These are phyloP conservation scores for Abrus precatorius DNA, from an alignment of 306 rosid species.

Conservation along the genomic window DNA sequence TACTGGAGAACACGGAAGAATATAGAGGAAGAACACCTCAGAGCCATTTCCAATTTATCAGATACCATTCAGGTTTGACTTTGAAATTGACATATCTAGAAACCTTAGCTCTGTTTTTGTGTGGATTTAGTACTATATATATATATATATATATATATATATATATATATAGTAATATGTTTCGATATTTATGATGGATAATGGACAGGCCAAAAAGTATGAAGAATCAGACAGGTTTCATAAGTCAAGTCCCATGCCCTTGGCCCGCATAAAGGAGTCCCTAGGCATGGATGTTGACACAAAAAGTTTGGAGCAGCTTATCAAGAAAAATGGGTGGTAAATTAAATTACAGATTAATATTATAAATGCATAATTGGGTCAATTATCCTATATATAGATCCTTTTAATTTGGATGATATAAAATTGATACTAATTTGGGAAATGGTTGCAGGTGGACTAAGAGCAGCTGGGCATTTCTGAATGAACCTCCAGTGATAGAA, in stretches of 20 bases:
- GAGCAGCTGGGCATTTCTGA: constrained; percentile 92
- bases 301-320: constrained; percentile 54
- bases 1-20: constrained; percentile 64
- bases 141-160: too few species aligned
- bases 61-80: constrained; percentile 50
- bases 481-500: constrained; percentile 74
- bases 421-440: not conserved
- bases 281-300: constrained; percentile 42
- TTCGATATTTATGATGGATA: not conserved
- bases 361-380: not conserved
- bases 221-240: constrained; percentile 24
- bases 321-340: constrained; percentile 70
- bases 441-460: constrained; percentile 77
- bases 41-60: constrained; percentile 51
- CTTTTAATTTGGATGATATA: not conserved
- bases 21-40: constrained; percentile 65
- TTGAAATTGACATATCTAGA: not conserved
- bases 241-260: constrained; percentile 54
- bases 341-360: not conserved
- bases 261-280: constrained; percentile 29
- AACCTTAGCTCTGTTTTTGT: too few species aligned
- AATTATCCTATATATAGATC: not conserved
- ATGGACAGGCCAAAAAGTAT: constrained; percentile 13
- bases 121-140: too few species aligned
- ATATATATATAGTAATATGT: not conserved